A percentile compares a stretch with the other conserved stretches of the same genome.
phyloP scores from a whole-genome alignment of 1,284 basidiomycete genomes.

The Ganoderma lucidum region DNA sequence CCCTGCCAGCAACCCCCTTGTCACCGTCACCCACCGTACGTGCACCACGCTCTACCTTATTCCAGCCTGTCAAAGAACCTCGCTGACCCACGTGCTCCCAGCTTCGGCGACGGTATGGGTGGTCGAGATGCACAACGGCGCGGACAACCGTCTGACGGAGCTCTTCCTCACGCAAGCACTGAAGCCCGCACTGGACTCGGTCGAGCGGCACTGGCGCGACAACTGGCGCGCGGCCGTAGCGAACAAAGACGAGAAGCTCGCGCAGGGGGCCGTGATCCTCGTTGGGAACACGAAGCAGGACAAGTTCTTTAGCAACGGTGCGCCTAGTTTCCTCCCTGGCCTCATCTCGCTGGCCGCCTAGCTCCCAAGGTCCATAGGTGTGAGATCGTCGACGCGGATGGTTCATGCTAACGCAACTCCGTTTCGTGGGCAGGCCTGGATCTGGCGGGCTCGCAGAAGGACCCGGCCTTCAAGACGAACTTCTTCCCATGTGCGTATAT shows the following conservation, averaged over 20 bases:
- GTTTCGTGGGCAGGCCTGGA: conserved; percentile 66
- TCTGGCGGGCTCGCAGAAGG: conserved; percentile 65
- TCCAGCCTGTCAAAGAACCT: background rate
- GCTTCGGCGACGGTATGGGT: conserved; percentile 73
- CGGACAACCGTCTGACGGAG: conserved; percentile 77
- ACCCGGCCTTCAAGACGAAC: conserved; percentile 63
- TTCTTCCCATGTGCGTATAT: conserved; percentile 68
- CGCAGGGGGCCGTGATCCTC: conserved; percentile 77
- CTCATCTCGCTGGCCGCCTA: too few species aligned
- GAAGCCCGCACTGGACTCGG: conserved; percentile 76
- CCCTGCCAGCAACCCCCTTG: conserved; percentile 55
- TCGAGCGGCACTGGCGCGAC: conserved; percentile 83
- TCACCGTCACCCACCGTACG: conserved; percentile 74
- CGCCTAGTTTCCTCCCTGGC: background rate
- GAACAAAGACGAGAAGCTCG: conserved; percentile 46
- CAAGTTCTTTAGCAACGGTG: conserved; percentile 93
- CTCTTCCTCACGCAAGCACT: conserved; percentile 68
- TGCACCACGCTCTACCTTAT: background rate
- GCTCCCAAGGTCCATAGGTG: background rate
- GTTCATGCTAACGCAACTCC: background rate
- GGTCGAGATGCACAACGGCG: conserved; percentile 80
- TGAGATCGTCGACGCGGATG: background rate
- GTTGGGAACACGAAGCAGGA: conserved; percentile 77
- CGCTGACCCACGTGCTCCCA: conserved; percentile 36
- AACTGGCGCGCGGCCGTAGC: conserved; percentile 54